Percentiles rank a stretch among this genome's conserved stretches.
Evolutionary conservation across 2,329 filamentous ascomycete species (phyloP).

Genomic region (Cordyceps farinosa): DNA sequence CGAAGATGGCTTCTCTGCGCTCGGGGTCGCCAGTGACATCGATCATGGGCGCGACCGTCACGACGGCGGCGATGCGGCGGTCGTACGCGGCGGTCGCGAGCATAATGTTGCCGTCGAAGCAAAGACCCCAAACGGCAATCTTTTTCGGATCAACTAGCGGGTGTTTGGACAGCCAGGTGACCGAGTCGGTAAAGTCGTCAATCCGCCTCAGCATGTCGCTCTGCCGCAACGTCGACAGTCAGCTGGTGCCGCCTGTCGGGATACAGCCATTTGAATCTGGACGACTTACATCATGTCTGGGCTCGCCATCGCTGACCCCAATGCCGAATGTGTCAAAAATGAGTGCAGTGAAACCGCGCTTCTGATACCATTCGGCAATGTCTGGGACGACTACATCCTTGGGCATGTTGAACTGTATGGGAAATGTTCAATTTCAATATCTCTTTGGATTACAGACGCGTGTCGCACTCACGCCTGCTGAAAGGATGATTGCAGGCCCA

Average conservation of each 20-base stretch:
- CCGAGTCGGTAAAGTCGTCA: background rate
- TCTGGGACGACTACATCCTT: background rate
- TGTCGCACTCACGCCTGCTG: background rate
- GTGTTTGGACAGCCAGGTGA: background rate
- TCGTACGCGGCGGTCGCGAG: background rate
- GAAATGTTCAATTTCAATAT: background rate
- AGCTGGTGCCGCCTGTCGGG: no score
- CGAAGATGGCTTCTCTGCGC: background rate
- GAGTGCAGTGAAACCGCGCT: background rate
- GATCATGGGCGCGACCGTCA: background rate
- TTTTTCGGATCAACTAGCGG: background rate
- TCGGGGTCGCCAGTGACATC: background rate
- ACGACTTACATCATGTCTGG: background rate
- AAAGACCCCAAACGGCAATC: background rate
- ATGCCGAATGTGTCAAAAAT: background rate
- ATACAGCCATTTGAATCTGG: no score
- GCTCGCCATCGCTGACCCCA: background rate
- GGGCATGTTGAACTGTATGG: background rate
- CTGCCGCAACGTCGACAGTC: no score
- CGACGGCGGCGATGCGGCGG: background rate
- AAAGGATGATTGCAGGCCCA: background rate
- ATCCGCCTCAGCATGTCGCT: background rate
- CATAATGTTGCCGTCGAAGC: background rate
- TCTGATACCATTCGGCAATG: conserved; percentile 1
- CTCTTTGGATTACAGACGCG: background rate